Conservation (phyloP, 208 protist genomes). For the Spongospora subterranea region DNA sequence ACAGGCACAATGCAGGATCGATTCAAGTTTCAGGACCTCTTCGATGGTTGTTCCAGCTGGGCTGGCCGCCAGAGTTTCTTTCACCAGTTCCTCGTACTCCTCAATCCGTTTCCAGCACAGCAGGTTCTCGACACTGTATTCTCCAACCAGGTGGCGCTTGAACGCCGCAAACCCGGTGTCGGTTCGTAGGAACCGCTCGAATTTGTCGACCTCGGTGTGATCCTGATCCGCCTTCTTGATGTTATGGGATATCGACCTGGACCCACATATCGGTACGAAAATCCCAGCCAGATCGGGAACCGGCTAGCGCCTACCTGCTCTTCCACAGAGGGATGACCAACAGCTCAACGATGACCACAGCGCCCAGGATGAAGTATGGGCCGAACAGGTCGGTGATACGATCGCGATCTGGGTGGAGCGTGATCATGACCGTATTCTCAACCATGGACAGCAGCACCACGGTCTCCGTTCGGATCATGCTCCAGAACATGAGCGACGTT, state of each 20-base stretch:
- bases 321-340: background rate
- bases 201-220: background rate
- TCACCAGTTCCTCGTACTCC: background rate
- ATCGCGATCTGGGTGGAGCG: no score
- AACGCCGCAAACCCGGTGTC: background rate
- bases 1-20: background rate
- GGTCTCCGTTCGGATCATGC: no score
- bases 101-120: background rate
- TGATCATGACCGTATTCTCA: no score
- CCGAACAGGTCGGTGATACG: no score
- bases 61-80: background rate
- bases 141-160: background rate
- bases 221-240: background rate
- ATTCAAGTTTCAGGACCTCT: background rate
- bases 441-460: no score
- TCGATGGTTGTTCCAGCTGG: background rate
- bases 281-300: background rate
- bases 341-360: background rate
- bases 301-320: background rate
- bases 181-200: background rate
- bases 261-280: background rate
- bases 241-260: background rate
- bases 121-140: slow-evolving; percentile 12
- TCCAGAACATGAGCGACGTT: no score
- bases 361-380: background rate